These are phyloP conservation scores for Suhomyces bribrorum DNA, from an alignment of 1,139 yeast genomes.

Conservation along the genomic window DNA sequence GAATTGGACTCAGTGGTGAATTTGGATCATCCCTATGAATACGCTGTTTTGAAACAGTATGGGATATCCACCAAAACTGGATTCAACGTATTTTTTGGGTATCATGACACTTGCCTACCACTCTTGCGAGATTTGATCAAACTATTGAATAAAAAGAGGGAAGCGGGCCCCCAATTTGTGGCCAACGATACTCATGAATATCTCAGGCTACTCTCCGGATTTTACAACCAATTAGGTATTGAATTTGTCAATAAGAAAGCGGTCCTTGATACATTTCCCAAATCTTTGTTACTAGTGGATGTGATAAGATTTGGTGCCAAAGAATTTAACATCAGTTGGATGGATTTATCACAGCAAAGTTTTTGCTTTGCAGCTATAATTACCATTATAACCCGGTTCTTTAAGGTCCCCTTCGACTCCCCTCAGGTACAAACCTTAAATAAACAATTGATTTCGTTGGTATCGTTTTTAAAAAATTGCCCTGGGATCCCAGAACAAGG, in stretches of 20 bases:
- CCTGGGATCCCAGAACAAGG: constrained; percentile 13
- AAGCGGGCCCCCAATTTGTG: constrained; percentile 5
- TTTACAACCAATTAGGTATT: constrained; percentile 10
- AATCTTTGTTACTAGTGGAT: constrained; percentile 16
- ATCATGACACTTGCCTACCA: constrained; percentile 15
- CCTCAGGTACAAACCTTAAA: constrained; percentile 20
- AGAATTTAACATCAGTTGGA: constrained; percentile 19
- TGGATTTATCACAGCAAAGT: constrained; percentile 21
- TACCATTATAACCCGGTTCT: constrained; percentile 19
- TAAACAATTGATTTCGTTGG: constrained; percentile 12
- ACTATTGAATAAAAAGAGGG: constrained; percentile 16
- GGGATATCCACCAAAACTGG: constrained; percentile 19
- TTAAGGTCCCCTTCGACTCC: constrained; percentile 14
- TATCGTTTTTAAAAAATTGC: constrained; percentile 14
- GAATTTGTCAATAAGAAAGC: constrained; percentile 14
- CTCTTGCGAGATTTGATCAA: constrained; percentile 19
- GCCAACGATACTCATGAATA: constrained; percentile 17
- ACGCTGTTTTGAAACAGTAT: constrained; percentile 15
- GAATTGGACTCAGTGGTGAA: constrained; percentile 18
- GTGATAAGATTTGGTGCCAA: constrained; percentile 10
- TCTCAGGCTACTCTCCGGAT: constrained; percentile 18
- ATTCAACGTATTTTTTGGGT: constrained; percentile 19
- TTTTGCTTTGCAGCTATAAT: constrained; percentile 19
- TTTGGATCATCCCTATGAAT: constrained; percentile 14
- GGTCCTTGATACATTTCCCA: constrained; percentile 9